These are phyloP conservation scores for Inga laurina DNA, from an alignment of 306 rosid species.

Conservation along the genomic window DNA sequence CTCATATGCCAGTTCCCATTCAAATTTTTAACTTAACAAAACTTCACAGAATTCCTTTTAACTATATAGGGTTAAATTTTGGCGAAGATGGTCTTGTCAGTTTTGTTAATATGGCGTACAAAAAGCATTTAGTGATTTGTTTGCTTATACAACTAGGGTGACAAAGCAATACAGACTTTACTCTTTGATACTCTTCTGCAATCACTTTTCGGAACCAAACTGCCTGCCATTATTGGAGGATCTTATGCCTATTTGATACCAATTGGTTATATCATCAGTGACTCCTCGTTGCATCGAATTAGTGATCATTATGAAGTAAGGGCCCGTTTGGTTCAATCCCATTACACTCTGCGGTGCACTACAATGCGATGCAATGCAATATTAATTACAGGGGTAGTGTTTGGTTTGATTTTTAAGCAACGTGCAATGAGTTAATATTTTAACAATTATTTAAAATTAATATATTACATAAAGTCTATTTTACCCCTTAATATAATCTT, in stretches of 20 bases:
- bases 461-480: no score
- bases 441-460: no score
- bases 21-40: background rate
- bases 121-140: constrained; percentile 17
- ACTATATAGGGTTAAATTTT: background rate
- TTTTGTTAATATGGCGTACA: background rate
- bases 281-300: constrained; percentile 70
- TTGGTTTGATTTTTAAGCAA: no score
- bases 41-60: background rate
- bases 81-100: background rate
- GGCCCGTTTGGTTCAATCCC: no score
- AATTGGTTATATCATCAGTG: constrained; percentile 72
- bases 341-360: no score
- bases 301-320: constrained; percentile 68
- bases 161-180: constrained; percentile 90
- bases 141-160: constrained; percentile 61
- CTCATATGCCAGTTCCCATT: background rate
- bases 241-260: constrained; percentile 86
- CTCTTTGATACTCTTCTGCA: constrained; percentile 97
- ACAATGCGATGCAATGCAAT: no score
- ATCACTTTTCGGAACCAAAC: constrained; percentile 91
- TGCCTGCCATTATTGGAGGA: constrained; percentile 96
- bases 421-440: no score
- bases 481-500: no score
- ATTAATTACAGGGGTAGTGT: no score